These are phyloP conservation scores for Aspergillus niger DNA, from an alignment of 2,329 filamentous ascomycete species.

Conservation along the genomic window DNA sequence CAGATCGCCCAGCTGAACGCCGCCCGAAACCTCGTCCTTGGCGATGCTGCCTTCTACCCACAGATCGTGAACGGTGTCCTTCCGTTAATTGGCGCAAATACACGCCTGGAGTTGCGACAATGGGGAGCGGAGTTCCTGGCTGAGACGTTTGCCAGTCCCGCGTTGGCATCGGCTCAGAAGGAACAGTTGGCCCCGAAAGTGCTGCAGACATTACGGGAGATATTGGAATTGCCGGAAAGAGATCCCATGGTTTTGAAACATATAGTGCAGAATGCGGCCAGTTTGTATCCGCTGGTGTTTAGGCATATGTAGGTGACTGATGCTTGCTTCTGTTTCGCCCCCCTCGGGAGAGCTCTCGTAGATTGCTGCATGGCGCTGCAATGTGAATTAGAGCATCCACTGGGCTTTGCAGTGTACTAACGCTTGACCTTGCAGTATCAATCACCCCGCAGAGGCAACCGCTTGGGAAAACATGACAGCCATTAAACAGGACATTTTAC, in stretches of 20 bases:
- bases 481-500: conserved; percentile 86
- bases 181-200: conserved; percentile 75
- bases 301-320: conserved; percentile 80
- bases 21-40: conserved; percentile 84
- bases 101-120: conserved; percentile 79
- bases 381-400: background rate
- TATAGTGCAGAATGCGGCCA: conserved; percentile 83
- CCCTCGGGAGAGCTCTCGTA: conserved; percentile 22
- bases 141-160: conserved; percentile 93
- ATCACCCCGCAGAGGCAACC: conserved; percentile 76
- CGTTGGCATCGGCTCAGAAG: conserved; percentile 75
- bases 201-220: conserved; percentile 71
- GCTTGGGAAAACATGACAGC: conserved; percentile 85
- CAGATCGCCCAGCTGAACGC: conserved; percentile 86
- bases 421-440: conserved; percentile 64
- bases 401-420: conserved; percentile 26
- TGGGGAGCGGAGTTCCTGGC: conserved; percentile 97
- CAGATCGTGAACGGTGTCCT: conserved; percentile 90
- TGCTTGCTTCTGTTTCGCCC: conserved; percentile 24
- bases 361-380: conserved; percentile 12
- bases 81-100: conserved; percentile 78
- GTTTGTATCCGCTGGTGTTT: conserved; percentile 89
- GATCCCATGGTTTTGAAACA: conserved; percentile 81
- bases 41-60: conserved; percentile 83
- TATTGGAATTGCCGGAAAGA: conserved; percentile 71